Conservation (phyloP, 2,329 filamentous ascomycete genomes). For the Penicillium sp. region DNA sequence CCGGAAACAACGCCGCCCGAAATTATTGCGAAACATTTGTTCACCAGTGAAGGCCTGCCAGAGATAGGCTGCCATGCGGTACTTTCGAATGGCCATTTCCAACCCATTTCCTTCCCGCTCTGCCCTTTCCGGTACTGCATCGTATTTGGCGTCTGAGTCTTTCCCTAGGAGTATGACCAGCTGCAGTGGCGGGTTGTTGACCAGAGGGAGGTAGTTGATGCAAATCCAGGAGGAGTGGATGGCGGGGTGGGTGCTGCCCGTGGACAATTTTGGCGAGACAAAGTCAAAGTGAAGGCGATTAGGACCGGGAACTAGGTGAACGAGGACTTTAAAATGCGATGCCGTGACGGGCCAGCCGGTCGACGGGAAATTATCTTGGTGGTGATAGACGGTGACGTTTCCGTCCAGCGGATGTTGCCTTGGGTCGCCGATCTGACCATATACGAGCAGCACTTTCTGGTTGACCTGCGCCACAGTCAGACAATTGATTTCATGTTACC, state of each 20-base stretch:
- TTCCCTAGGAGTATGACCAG: slow-evolving; percentile 82
- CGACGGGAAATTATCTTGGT: slow-evolving; percentile 80
- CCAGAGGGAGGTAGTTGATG: slow-evolving; percentile 80
- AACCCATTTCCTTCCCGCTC: slow-evolving; percentile 79
- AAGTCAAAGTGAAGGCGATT: slow-evolving; percentile 90
- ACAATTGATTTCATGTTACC: not conserved
- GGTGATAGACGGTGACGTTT: slow-evolving; percentile 71
- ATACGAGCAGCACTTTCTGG: slow-evolving; percentile 81
- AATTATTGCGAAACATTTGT: slow-evolving; percentile 87
- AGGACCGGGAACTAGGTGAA: slow-evolving; percentile 86
- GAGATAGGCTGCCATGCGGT: slow-evolving; percentile 89
- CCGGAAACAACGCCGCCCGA: slow-evolving; percentile 80
- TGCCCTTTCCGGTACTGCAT: slow-evolving; percentile 71
- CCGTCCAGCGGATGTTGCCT: slow-evolving; percentile 70
- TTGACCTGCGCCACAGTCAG: slow-evolving; percentile 63
- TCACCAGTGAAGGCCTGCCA: slow-evolving; percentile 98
- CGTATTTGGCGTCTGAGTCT: slow-evolving; percentile 82
- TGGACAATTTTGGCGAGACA: slow-evolving; percentile 72
- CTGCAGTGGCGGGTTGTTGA: slow-evolving; percentile 77
- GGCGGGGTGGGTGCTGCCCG: slow-evolving; percentile 58
- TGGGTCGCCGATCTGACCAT: slow-evolving; percentile 76
- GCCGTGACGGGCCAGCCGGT: slow-evolving; percentile 83
- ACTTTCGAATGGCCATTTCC: slow-evolving; percentile 80
- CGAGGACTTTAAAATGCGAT: slow-evolving; percentile 85
- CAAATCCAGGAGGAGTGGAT: slow-evolving; percentile 77